phyloP scores from a whole-genome alignment of 768 basidiomycete species.

The Cystobasidium onofrii region DNA sequence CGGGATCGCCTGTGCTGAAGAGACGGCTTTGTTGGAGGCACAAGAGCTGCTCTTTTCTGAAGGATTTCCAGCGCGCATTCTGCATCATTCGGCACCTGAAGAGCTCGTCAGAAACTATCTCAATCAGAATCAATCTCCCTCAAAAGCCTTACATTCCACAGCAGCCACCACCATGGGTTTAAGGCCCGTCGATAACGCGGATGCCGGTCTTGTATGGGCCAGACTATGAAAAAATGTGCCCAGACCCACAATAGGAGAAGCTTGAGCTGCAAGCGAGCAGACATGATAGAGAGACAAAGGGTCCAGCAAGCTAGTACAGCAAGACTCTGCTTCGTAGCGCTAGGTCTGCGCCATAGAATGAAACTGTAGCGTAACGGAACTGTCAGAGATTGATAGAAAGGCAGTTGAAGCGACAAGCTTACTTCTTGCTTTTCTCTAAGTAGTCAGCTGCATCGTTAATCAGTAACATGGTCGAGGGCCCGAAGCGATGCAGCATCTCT shows the following conservation, averaged over 20 bases:
- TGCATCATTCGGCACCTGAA: constrained; percentile 27
- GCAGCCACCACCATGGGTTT: constrained; percentile 27
- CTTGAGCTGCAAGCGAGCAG: constrained; percentile 13
- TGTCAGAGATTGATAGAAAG: too few species aligned
- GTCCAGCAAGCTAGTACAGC: neutral
- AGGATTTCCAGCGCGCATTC: constrained; percentile 25
- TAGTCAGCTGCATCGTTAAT: constrained; percentile 13
- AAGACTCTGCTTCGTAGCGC: constrained; percentile 17
- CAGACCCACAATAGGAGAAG: constrained; percentile 18
- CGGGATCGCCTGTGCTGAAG: neutral
- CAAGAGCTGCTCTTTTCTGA: neutral
- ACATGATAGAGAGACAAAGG: constrained; percentile 13
- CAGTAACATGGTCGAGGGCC: neutral
- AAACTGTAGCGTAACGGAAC: neutral
- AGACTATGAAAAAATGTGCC: constrained; percentile 31
- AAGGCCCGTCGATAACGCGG: constrained; percentile 32
- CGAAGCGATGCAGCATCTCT: constrained; percentile 23
- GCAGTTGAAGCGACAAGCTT: too few species aligned
- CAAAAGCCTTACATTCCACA: constrained; percentile 24
- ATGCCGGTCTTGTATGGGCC: constrained; percentile 29
- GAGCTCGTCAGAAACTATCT: neutral
- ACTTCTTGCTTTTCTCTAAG: constrained; percentile 25
- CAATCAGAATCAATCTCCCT: too few species aligned
- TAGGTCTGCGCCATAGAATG: constrained; percentile 16
- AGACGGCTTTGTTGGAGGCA: neutral